Conservation (phyloP, 139 green algal genomes). For the Chlorella vulgaris region DNA sequence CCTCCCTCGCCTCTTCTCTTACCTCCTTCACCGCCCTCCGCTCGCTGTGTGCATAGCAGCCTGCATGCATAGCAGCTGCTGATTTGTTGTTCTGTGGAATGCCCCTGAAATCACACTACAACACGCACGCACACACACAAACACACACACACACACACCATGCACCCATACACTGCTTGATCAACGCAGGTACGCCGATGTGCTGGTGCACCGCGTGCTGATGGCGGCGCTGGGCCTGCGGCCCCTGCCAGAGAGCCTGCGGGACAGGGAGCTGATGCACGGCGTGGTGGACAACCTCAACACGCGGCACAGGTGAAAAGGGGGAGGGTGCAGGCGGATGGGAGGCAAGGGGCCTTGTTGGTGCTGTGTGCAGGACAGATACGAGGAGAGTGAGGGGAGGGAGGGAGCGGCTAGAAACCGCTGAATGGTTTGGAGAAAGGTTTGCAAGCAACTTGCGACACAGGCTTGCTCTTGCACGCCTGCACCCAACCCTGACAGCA, state of each 20-base stretch:
- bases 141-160: no score
- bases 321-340: background rate
- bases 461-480: no score
- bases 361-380: background rate
- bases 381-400: no score
- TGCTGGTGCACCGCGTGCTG: slow-evolving; percentile 95
- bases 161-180: no score
- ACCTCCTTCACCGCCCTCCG: background rate
- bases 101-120: no score
- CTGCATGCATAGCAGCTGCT: no score
- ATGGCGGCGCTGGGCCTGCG: slow-evolving; percentile 74
- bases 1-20: background rate
- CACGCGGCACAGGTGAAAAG: slow-evolving; percentile 69
- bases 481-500: no score
- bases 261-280: slow-evolving; percentile 54
- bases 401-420: no score
- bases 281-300: slow-evolving; percentile 88
- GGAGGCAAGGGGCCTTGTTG: background rate
- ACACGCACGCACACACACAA: no score
- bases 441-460: no score
- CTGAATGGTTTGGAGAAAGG: no score
- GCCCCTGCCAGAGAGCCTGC: slow-evolving; percentile 68
- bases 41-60: no score
- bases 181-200: slow-evolving; percentile 89
- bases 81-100: background rate